Conservation (phyloP, 2,329 filamentous ascomycete species). For the Sclerotiophoma versabilis region DNA sequence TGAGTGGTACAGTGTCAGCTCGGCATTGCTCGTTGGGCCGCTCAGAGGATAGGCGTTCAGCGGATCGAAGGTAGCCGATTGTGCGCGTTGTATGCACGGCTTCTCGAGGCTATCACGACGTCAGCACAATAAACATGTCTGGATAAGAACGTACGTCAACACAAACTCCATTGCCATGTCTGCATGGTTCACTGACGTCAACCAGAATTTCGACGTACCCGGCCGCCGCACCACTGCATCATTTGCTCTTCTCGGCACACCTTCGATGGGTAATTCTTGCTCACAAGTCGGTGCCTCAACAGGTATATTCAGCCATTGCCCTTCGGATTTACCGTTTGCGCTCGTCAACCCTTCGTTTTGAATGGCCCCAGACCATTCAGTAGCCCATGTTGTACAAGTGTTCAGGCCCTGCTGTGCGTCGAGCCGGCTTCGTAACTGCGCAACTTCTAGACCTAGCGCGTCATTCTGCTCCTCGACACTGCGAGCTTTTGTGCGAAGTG, state of each 20-base stretch:
- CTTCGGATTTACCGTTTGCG: not conserved
- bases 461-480: slow-evolving; percentile 1
- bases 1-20: not conserved
- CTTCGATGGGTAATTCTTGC: not conserved
- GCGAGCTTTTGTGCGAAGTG: slow-evolving; percentile 32
- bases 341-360: not conserved
- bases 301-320: not conserved
- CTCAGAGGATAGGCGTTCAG: not conserved
- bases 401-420: no score
- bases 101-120: slow-evolving; percentile 36
- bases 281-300: no score
- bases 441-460: not conserved
- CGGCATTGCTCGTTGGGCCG: not conserved
- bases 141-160: slow-evolving; percentile 35
- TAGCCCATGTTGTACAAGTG: no score
- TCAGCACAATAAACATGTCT: slow-evolving; percentile 2
- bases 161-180: slow-evolving; percentile 42
- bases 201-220: not conserved
- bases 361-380: no score
- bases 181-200: slow-evolving; percentile 15
- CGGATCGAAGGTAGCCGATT: slow-evolving; percentile 17
- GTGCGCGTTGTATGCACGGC: slow-evolving; percentile 45
- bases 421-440: not conserved
- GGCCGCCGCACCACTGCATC: not conserved
- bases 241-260: not conserved